Evolutionary conservation across 2,329 filamentous ascomycete genomes (phyloP).

Genomic region (Aspergillus aculeatus): DNA sequence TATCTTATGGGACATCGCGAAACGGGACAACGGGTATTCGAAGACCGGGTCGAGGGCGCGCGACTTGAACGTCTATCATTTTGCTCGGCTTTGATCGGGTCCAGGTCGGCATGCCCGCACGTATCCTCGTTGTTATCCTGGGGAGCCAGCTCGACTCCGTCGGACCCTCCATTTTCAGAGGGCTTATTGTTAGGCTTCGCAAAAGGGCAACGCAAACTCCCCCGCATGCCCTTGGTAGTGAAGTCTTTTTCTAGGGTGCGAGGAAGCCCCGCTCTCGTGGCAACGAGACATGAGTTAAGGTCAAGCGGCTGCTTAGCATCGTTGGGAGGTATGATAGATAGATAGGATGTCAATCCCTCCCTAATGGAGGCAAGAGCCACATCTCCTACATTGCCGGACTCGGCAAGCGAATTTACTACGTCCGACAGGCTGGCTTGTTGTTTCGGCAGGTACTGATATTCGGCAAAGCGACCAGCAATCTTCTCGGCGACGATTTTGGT

Average conservation of each 20-base stretch:
- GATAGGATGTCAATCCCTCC: constrained; percentile 43
- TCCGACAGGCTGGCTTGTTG: constrained; percentile 65
- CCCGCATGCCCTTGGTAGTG: constrained; percentile 78
- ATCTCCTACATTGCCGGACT: constrained; percentile 66
- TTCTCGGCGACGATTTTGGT: constrained; percentile 30
- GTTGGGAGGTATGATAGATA: constrained; percentile 32
- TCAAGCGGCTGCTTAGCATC: constrained; percentile 29
- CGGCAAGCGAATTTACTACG: constrained; percentile 55
- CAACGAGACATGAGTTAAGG: constrained; percentile 42
- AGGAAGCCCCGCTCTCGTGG: constrained; percentile 57
- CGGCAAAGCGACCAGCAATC: constrained; percentile 30
- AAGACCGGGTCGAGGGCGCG: constrained; percentile 40
- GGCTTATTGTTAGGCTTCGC: constrained; percentile 51
- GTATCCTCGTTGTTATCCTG: constrained; percentile 43
- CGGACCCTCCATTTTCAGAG: constrained; percentile 34
- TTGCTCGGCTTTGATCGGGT: constrained; percentile 53
- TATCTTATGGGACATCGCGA: constrained; percentile 88
- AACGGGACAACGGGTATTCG: constrained; percentile 63
- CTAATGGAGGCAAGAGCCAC: constrained; percentile 38
- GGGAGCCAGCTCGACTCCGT: constrained; percentile 40
- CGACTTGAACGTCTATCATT: constrained; percentile 47
- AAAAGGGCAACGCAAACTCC: constrained; percentile 79
- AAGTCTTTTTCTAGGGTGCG: constrained; percentile 83
- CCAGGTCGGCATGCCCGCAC: constrained; percentile 58
- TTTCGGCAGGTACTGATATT: constrained; percentile 45